These are phyloP conservation scores for Aleurites moluccanus DNA, from an alignment of 441 rosid species.

Conservation along the genomic window DNA sequence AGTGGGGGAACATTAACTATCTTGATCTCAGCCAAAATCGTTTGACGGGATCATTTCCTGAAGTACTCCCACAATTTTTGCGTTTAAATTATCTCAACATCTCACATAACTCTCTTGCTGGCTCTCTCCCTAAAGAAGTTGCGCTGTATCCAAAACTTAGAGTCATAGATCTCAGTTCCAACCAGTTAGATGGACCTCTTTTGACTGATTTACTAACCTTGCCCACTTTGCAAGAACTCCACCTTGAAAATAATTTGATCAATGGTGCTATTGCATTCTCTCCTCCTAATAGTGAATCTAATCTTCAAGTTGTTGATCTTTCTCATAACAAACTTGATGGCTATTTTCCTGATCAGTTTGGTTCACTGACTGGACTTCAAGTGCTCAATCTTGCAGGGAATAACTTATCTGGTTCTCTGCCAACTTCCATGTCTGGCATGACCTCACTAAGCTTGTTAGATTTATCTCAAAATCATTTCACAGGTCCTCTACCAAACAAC, in stretches of 20 bases:
- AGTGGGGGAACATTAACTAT: slow-evolving; percentile 81
- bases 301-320: slow-evolving; percentile 71
- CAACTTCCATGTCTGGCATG: slow-evolving; percentile 69
- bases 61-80: slow-evolving; percentile 71
- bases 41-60: slow-evolving; percentile 77
- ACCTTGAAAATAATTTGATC: slow-evolving; percentile 67
- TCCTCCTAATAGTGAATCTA: slow-evolving; percentile 42
- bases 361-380: slow-evolving; percentile 64
- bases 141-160: slow-evolving; percentile 71
- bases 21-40: slow-evolving; percentile 89
- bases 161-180: slow-evolving; percentile 85
- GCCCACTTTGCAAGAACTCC: slow-evolving; percentile 72
- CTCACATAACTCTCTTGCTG: slow-evolving; percentile 70
- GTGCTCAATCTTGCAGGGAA: slow-evolving; percentile 76
- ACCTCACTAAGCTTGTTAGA: slow-evolving; percentile 65
- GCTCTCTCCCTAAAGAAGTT: slow-evolving; percentile 63
- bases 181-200: slow-evolving; percentile 68
- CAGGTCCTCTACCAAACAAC: slow-evolving; percentile 79
- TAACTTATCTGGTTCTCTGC: slow-evolving; percentile 83
- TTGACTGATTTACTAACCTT: slow-evolving; percentile 58
- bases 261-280: slow-evolving; percentile 59
- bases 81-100: slow-evolving; percentile 88
- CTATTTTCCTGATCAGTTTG: slow-evolving; percentile 67
- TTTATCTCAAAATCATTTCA: slow-evolving; percentile 75
- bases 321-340: slow-evolving; percentile 73